phyloP scores from a whole-genome alignment of 371 early-diverging fungal species.

The Mortierella sp. region DNA sequence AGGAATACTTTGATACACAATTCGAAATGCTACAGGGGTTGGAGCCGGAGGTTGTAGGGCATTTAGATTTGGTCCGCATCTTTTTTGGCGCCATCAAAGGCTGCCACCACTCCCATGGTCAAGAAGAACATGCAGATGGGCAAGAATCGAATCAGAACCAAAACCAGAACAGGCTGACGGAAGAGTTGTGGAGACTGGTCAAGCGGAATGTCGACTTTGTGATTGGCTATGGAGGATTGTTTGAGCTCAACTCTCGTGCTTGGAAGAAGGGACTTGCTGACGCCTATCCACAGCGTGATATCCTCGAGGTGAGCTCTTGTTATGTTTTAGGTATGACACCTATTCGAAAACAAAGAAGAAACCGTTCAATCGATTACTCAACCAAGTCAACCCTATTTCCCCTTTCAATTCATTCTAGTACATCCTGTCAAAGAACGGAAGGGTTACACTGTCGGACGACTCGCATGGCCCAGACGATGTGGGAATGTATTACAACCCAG shows the following conservation, averaged over 20 bases:
- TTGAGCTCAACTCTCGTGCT: constrained; percentile 94
- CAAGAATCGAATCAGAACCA: background rate
- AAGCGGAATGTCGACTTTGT: constrained; percentile 88
- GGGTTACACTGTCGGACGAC: constrained; percentile 92
- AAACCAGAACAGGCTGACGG: constrained; percentile 21
- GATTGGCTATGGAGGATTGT: constrained; percentile 84
- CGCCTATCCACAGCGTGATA: constrained; percentile 90
- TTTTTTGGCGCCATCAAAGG: constrained; percentile 69
- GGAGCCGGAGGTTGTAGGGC: constrained; percentile 90
- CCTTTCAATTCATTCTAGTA: constrained; percentile 55
- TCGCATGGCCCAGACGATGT: constrained; percentile 93
- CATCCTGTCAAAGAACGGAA: constrained; percentile 77
- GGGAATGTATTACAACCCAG: constrained; percentile 81
- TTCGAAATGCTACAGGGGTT: constrained; percentile 75
- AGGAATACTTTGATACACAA: constrained; percentile 92
- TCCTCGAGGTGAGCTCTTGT: constrained; percentile 72
- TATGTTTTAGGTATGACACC: background rate
- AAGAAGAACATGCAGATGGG: constrained; percentile 9
- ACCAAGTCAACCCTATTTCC: background rate
- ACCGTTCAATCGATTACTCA: background rate
- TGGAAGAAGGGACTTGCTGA: constrained; percentile 91
- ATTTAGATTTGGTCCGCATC: constrained; percentile 94
- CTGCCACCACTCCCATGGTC: constrained; percentile 27
- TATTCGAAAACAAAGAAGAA: background rate
- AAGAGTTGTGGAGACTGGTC: constrained; percentile 73